phyloP scores from a whole-genome alignment of 768 basidiomycete genomes.

The Amyloporia xantha region DNA sequence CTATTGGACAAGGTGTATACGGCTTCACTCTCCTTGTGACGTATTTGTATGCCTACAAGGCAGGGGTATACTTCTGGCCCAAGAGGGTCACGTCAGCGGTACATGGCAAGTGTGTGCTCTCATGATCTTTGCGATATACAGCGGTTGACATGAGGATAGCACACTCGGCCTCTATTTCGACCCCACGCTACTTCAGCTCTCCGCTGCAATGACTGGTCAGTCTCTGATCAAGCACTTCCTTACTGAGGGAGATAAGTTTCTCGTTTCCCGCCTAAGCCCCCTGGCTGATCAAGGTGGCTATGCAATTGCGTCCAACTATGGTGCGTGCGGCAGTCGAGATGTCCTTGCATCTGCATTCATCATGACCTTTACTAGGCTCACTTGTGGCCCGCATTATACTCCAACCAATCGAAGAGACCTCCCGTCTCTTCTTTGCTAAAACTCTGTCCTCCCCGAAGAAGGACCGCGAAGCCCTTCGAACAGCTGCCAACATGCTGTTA shows the following conservation, averaged over 20 bases:
- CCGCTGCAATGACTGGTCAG: conserved; percentile 81
- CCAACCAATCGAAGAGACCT: conserved; percentile 92
- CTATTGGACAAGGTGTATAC: conserved; percentile 77
- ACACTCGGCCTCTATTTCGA: conserved; percentile 35
- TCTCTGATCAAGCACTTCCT: conserved; percentile 90
- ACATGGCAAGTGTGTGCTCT: conserved; percentile 24
- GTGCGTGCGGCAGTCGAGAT: conserved; percentile 32
- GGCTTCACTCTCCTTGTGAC: conserved; percentile 47
- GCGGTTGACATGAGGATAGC: conserved; percentile 8
- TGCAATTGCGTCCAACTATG: conserved; percentile 93
- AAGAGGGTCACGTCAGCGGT: conserved; percentile 15
- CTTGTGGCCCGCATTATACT: conserved; percentile 88
- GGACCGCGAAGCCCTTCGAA: conserved; percentile 14
- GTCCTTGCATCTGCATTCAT: neutral
- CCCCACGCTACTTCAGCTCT: conserved; percentile 47
- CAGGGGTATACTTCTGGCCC: conserved; percentile 13
- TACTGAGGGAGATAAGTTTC: conserved; percentile 91
- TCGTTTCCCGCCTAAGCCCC: conserved; percentile 79
- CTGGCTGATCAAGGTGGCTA: conserved; percentile 90
- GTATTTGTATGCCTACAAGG: conserved; percentile 37
- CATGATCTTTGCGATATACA: neutral
- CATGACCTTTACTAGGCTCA: conserved; percentile 55
- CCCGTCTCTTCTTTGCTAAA: conserved; percentile 83
- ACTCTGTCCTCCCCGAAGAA: conserved; percentile 31
- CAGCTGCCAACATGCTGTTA: conserved; percentile 43